Evolutionary conservation across 2,329 filamentous ascomycete species (phyloP), one percentile per base, ranked within the genome.

Genomic region (Sporothrix phasma): DNA sequence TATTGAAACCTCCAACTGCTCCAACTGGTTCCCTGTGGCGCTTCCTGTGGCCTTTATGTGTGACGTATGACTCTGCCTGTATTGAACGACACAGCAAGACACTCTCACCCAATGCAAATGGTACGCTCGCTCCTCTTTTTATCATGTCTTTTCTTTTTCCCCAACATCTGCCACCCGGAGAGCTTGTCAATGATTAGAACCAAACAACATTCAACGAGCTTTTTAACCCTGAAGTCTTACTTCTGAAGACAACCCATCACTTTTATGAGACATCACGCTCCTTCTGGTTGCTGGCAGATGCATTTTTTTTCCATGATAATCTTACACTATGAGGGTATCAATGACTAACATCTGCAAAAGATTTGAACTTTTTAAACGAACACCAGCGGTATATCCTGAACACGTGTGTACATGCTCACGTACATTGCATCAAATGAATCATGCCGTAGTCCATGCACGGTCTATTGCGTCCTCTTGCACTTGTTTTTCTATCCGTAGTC

Each of bases 211-310:
- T 59, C 64, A 65, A 83, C 81, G 82, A 85, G 83, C 83, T 86
- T 86, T 86, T 86, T 85, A 85, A 86, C 82, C 82, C 83, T 85
- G 82, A 83, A 78, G 76, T 76, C 72, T 71, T 72, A 69, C 80
- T 84, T 69, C 79, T 84, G 80, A 84, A 83, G 82, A 84, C 76
- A 77, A 77, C 79, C 77, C 82, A 81, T 77, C 84, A 74, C 74
- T 81, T 76, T 69, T 84, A 84, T 85, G 83, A 85, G 81, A 79
- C 74, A 76, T 15, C 67, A 64, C 61, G 63, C 66, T 66, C 62
- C 31, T 15, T 15, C 26, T 19, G 24, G 7, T 59, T 47, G 34
- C 34, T 26, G 43, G n/a, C 31, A 17, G 19, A 19, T 24, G 49
- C n/a, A 51, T 47, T 56, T 72, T 62, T 15, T 37, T 13, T 22